phyloP scores from a whole-genome alignment of 225 moss, liverwort and hornwort species.

The Pleurozium schreberi region DNA sequence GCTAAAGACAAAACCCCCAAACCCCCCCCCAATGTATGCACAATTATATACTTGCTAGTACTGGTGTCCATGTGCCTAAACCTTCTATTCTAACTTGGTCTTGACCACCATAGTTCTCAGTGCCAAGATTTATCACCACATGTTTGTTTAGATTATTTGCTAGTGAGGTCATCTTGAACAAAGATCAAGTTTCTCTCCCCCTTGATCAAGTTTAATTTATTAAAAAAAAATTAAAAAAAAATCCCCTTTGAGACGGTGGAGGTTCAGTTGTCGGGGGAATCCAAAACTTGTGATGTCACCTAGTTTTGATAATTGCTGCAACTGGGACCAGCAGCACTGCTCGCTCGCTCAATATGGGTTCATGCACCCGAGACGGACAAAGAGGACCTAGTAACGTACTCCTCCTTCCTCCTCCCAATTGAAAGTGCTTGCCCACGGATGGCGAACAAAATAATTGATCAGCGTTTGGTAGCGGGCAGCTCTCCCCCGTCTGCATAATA shows the following conservation, averaged over 20 bases:
- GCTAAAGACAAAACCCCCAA: background rate
- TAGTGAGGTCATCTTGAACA: background rate
- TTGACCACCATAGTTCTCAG: no score
- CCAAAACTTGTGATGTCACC: background rate
- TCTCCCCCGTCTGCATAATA: background rate
- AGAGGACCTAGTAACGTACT: no score
- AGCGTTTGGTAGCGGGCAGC: background rate
- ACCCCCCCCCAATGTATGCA: no score
- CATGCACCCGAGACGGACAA: no score
- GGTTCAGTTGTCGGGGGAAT: background rate
- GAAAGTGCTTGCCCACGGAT: background rate
- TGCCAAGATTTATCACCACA: no score
- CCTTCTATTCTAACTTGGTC: no score
- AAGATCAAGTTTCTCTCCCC: background rate
- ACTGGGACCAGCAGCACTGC: background rate
- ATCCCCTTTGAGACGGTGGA: no score
- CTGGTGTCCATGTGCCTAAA: background rate
- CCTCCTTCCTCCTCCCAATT: no score
- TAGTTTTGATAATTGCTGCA: slow-evolving; percentile 2
- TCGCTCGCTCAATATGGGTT: background rate
- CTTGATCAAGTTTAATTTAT: background rate
- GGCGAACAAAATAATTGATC: slow-evolving; percentile 9
- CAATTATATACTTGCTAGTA: background rate
- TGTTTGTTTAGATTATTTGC: no score
- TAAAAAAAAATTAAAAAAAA: no score